phyloP scores from a whole-genome alignment of 257 asterid species.

The Leptodermis oblonga region DNA sequence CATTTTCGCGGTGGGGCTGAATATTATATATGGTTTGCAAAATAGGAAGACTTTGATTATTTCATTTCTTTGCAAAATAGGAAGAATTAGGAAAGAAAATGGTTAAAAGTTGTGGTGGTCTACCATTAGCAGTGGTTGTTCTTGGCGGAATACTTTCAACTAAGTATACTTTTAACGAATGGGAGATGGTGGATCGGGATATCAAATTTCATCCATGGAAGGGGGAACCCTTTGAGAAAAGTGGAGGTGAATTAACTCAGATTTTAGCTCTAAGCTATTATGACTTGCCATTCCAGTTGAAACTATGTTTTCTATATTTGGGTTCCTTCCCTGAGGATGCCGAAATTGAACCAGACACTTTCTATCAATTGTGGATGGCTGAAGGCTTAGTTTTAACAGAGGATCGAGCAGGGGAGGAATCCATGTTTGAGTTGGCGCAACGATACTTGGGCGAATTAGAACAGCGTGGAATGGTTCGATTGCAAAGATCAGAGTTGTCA shows the following conservation, averaged over 20 bases:
- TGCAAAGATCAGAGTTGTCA: not conserved
- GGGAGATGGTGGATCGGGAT: not conserved
- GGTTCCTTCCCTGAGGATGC: constrained; percentile 4
- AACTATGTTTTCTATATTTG: constrained; percentile 18
- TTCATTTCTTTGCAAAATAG: not conserved
- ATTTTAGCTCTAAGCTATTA: constrained; percentile 7
- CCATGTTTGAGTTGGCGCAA: constrained; percentile 8
- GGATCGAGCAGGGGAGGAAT: not conserved
- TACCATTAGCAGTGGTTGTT: constrained; percentile 14
- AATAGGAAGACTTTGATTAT: too few species aligned
- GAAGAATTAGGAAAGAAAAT: constrained; percentile 5
- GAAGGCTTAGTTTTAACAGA: constrained; percentile 5
- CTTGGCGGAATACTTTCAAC: constrained; percentile 9
- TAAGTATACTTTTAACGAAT: not conserved
- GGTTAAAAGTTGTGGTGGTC: constrained; percentile 2
- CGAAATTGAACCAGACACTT: not conserved
- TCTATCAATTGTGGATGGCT: constrained; percentile 6
- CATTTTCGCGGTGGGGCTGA: too few species aligned
- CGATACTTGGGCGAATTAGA: constrained; percentile 5
- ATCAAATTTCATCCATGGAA: not conserved
- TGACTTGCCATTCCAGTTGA: constrained; percentile 17
- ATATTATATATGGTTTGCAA: too few species aligned
- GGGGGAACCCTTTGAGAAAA: not conserved
- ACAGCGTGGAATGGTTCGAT: constrained; percentile 2
- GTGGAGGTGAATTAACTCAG: not conserved